These are phyloP conservation scores for Fusarium solani-melongenae DNA, from an alignment of 2,329 filamentous ascomycete species.

Conservation along the genomic window DNA sequence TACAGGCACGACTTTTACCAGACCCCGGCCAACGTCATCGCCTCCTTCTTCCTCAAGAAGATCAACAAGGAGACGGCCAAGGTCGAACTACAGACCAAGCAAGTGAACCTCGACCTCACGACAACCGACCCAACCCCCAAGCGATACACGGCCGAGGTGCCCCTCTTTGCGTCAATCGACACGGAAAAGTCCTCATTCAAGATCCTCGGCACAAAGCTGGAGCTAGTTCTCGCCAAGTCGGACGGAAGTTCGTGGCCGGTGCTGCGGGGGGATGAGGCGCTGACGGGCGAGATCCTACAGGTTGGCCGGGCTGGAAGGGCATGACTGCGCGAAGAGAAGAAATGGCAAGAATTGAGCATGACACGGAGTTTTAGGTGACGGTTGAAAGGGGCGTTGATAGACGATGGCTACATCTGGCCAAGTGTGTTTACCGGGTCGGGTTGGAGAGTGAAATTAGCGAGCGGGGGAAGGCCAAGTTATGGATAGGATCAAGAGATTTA, in stretches of 20 bases:
- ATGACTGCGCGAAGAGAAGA: conserved; percentile 52
- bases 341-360: conserved; percentile 20
- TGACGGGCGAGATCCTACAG: conserved; percentile 84
- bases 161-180: conserved; percentile 82
- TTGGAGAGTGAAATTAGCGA: conserved; percentile 11
- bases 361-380: conserved; percentile 31
- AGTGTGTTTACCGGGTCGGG: not conserved
- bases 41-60: conserved; percentile 95
- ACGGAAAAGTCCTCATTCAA: conserved; percentile 79
- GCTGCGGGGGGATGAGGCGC: conserved; percentile 78
- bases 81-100: conserved; percentile 73
- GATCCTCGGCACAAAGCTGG: conserved; percentile 89
- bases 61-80: conserved; percentile 85
- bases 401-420: conserved; percentile 1
- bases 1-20: conserved; percentile 88
- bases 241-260: conserved; percentile 88
- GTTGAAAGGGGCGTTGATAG: conserved; percentile 28
- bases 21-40: conserved; percentile 85
- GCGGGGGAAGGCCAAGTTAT: not conserved
- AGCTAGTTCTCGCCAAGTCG: conserved; percentile 78
- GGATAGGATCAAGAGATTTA: not conserved
- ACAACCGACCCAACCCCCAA: conserved; percentile 83
- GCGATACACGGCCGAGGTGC: conserved; percentile 79
- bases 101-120: conserved; percentile 82
- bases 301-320: conserved; percentile 80